A percentile compares a stretch with the other conserved stretches of the same genome.
Conservation (phyloP, 169 alveolate genomes). For the Cryptosporidium ubiquitum region DNA sequence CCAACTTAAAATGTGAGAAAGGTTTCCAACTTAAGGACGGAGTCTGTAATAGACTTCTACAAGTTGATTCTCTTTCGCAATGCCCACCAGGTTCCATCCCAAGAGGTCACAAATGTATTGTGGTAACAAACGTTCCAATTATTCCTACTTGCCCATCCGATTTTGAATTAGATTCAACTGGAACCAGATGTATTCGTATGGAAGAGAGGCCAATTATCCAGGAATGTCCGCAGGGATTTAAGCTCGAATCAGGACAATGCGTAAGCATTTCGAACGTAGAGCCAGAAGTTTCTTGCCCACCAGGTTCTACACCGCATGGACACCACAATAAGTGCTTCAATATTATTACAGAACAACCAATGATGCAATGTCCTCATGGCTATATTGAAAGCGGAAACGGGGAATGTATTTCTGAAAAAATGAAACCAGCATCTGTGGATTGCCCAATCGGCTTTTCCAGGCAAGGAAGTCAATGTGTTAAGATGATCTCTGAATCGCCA, state of each 20-base stretch:
- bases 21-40: constrained; percentile 74
- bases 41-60: constrained; percentile 47
- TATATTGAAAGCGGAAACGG: constrained; percentile 73
- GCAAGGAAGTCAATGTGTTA: constrained; percentile 48
- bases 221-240: constrained; percentile 73
- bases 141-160: constrained; percentile 67
- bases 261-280: constrained; percentile 69
- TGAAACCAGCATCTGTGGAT: constrained; percentile 58
- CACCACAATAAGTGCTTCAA: constrained; percentile 67
- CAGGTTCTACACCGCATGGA: constrained; percentile 68
- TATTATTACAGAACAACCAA: constrained; percentile 58
- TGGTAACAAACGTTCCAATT: constrained; percentile 56
- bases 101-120: constrained; percentile 70
- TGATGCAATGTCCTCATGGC: constrained; percentile 69
- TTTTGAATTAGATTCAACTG: constrained; percentile 49
- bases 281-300: constrained; percentile 71
- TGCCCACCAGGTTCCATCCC: constrained; percentile 73
- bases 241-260: constrained; percentile 59
- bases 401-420: constrained; percentile 69
- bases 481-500: constrained; percentile 57
- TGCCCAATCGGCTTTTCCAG: constrained; percentile 67
- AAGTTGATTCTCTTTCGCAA: constrained; percentile 58
- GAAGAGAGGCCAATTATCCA: constrained; percentile 69
- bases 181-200: constrained; percentile 64
- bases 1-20: constrained; percentile 66